Conservation (phyloP, 441 rosid genomes). For the Breynia disticha region DNA sequence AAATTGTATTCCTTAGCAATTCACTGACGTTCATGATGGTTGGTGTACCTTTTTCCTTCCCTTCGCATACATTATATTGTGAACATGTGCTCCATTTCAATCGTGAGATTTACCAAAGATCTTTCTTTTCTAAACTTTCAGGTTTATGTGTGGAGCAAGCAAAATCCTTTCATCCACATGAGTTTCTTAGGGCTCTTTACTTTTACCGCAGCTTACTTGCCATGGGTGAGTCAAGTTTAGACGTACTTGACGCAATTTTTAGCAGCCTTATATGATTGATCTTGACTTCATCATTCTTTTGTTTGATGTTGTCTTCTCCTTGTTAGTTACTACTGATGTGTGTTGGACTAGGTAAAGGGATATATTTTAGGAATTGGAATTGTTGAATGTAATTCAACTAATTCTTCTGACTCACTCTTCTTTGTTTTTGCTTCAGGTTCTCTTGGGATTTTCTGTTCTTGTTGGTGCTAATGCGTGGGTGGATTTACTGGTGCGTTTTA, state of each 20-base stretch:
- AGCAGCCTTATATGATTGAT: neutral
- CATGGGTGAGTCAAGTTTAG: conserved; percentile 71
- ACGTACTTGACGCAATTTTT: neutral
- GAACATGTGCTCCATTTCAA: neutral
- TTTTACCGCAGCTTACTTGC: conserved; percentile 93
- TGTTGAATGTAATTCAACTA: neutral
- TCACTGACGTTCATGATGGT: conserved; percentile 99
- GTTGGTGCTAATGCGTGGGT: conserved; percentile 99
- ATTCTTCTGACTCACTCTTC: neutral
- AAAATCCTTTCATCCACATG: conserved; percentile 97
- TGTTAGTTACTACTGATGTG: too few species aligned
- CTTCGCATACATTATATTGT: too few species aligned
- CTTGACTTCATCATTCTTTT: neutral
- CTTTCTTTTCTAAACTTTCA: conserved; percentile 19
- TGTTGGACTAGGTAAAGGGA: too few species aligned
- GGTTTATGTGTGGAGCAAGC: conserved; percentile 99
- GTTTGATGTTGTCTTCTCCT: neutral
- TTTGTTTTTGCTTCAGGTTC: conserved; percentile 48
- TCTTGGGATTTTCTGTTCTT: conserved; percentile 91
- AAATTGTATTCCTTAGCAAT: conserved; percentile 95
- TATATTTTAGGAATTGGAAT: neutral
- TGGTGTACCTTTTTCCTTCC: conserved; percentile 14
- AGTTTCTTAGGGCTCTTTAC: conserved; percentile 96
- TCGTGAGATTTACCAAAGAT: conserved; percentile 5
- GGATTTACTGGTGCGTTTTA: conserved; percentile 68